A percentile compares a stretch with the other conserved stretches of the same genome.
Evolutionary conservation across 441 rosid genomes (phyloP).

Genomic region (Populus trichocarpa): DNA sequence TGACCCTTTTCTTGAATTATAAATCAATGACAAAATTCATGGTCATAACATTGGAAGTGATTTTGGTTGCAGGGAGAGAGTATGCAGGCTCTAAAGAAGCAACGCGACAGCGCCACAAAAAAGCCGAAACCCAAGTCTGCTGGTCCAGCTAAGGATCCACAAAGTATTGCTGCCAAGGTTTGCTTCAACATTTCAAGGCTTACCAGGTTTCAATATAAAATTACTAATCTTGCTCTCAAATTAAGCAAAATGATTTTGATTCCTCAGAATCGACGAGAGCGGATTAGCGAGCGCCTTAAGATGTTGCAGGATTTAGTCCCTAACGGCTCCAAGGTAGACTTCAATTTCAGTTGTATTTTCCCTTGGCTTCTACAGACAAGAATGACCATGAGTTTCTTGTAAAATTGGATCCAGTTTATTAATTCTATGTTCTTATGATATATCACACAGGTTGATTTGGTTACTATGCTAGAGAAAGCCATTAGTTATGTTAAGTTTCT

Average conservation of each 20-base stretch:
- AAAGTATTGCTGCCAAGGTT: conserved; percentile 95
- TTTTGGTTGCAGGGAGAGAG: conserved; percentile 44
- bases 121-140: conserved; percentile 46
- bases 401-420: not conserved
- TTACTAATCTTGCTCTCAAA: not conserved
- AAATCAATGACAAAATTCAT: not conserved
- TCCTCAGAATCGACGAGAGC: conserved; percentile 68
- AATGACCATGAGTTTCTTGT: not conserved
- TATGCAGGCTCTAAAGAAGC: conserved; percentile 56
- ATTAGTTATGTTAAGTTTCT: conserved; percentile 90
- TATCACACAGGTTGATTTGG: conserved; percentile 71
- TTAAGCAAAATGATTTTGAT: conserved; percentile 8
- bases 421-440: not conserved
- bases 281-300: conserved; percentile 88
- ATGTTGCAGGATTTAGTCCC: conserved; percentile 81
- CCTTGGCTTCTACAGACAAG: not conserved
- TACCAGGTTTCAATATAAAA: not conserved
- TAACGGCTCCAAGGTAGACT: conserved; percentile 70
- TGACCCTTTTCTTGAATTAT: not conserved
- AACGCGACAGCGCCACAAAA: conserved; percentile 30
- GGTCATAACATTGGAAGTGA: not conserved
- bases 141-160: conserved; percentile 66
- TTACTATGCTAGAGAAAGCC: conserved; percentile 91
- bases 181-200: not conserved
- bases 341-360: not conserved